Percentiles rank a stretch among this genome's conserved stretches.
These are phyloP conservation scores for Erythrophleum ivorense DNA, from an alignment of 331 rosid genomes.

Conservation along the genomic window DNA sequence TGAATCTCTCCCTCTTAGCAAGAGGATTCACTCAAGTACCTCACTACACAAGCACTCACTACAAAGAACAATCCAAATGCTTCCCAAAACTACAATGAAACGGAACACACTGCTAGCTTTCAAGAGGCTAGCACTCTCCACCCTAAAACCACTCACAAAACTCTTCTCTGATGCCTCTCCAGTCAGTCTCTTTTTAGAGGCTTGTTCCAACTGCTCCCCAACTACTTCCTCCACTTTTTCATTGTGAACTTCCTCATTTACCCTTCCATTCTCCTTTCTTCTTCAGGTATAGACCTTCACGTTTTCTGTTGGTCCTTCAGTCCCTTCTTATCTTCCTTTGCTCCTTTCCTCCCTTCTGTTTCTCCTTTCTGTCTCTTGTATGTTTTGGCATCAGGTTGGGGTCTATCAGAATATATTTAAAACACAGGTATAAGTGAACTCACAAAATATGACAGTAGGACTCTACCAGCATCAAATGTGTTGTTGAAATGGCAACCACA, in stretches of 20 bases:
- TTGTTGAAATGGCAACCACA: too few relatives aligned
- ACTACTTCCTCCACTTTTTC: neutral
- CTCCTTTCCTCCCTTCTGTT: too few relatives aligned
- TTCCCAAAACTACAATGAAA: neutral
- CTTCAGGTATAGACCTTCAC: too few relatives aligned
- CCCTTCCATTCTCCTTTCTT: too few relatives aligned
- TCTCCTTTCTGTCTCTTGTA: too few relatives aligned
- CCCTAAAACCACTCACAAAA: neutral
- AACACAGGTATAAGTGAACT: constrained; percentile 3
- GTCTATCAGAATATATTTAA: neutral
- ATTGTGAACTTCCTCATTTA: too few relatives aligned
- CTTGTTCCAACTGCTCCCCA: neutral
- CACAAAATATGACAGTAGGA: neutral
- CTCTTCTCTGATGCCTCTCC: neutral
- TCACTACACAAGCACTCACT: neutral
- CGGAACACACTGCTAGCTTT: neutral
- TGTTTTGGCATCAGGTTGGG: too few relatives aligned
- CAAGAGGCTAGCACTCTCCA: neutral
- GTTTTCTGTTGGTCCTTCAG: too few relatives aligned
- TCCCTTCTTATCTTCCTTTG: too few relatives aligned
- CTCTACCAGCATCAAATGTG: neutral
- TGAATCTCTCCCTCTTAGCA: neutral
- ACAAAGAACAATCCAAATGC: neutral
- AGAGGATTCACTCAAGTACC: neutral
- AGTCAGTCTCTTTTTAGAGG: neutral